Conservation (phyloP, 495 filamentous ascomycete species). For the Neurospora cerealis region DNA sequence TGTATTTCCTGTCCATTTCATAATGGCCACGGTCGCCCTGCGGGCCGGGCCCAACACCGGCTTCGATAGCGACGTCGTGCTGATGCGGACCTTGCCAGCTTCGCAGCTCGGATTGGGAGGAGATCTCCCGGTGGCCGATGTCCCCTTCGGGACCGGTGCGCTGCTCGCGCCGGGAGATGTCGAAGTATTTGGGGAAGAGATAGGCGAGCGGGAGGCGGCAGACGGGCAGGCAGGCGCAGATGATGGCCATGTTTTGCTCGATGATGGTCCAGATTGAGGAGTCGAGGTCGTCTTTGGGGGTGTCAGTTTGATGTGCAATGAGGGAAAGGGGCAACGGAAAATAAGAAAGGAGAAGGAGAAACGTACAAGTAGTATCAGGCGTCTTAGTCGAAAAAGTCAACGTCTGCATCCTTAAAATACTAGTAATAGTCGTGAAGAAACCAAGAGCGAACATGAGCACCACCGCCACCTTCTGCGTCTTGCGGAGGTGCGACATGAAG, state of each 20-base stretch:
- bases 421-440: constrained; percentile 15
- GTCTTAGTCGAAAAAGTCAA: constrained; percentile 10
- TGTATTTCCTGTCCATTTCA: constrained; percentile 1
- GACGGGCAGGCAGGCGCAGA: constrained; percentile 38
- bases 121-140: not conserved
- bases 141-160: not conserved
- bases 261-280: constrained; percentile 38
- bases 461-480: constrained; percentile 26
- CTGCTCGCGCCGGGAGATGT: constrained; percentile 2
- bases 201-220: constrained; percentile 21
- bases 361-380: constrained; percentile 13
- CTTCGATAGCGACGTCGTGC: not conserved
- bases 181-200: constrained; percentile 13
- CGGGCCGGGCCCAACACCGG: not conserved
- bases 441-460: constrained; percentile 28
- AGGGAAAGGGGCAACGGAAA: not conserved
- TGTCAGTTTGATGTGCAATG: not conserved
- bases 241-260: constrained; percentile 35
- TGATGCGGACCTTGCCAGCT: not conserved
- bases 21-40: constrained; percentile 43
- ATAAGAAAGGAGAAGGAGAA: no score
- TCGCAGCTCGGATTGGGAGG: not conserved
- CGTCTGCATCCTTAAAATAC: constrained; percentile 14
- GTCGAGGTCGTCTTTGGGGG: constrained; percentile 15
- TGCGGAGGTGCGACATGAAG: constrained; percentile 20